Evolutionary conservation across 2,329 filamentous ascomycete genomes (phyloP), one percentile per base, ranked within the genome.

Genomic region (Tympanopsis confertula): DNA sequence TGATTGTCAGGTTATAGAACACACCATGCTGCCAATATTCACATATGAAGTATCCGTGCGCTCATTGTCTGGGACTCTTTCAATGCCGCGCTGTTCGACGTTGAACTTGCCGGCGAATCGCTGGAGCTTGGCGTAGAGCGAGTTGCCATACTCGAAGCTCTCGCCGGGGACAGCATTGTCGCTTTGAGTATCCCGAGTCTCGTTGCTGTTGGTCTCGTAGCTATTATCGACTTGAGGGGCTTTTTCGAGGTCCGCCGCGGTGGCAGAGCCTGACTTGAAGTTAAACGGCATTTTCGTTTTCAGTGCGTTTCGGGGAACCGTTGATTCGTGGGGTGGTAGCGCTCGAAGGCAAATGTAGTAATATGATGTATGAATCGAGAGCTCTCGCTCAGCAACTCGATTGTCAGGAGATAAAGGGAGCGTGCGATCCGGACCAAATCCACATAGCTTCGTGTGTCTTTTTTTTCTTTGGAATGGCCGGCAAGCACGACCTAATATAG

Each of bases 11-110:
- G 37, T 26, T 10, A 29, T 20, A 29, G 41, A 44, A 57, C 69
- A 53, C 66, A 84, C 80, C 74, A 86, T 73, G 19, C 80, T 86
- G 37, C 76, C 74, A 43, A 84, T 71, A 47, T 84, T 82, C 49
- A 71, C 61, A 55, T 82, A 68, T 18, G 71, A 74, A 24, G 62
- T 70, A 54, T 84, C 77, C 4, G 69, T 77, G 46, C 80, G 64
- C 60, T 86, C 82, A 48, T 79, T 65, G 38, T 74, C 72, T 0
- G 80, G 81, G 22, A 86, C 82, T 35, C 82, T 69, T 59, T 87
- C 82, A 42, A 87, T 84, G 38, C 82, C 82, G 51, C 82, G 65
- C 59, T 83, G 75, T 58, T 88, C 82, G 39, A 87, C 71, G 30
- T 78, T 72, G 44, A 81, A 66, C 47, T 68, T 75, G 32, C 70